Conservation (phyloP, 768 basidiomycete genomes). For the Trametes sanguinea region DNA sequence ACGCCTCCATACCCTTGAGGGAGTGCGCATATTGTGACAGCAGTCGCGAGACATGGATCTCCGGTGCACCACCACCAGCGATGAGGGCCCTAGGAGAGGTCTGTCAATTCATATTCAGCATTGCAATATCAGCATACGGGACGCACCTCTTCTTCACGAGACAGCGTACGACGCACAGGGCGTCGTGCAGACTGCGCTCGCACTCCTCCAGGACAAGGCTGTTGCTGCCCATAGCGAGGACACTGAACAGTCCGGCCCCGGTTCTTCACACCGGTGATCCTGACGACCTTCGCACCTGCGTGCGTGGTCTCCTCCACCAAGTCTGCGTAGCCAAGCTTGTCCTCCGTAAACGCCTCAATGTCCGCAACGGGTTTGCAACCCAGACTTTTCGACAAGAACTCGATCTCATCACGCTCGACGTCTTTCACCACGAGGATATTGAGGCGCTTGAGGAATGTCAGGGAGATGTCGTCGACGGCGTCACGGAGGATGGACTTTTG, state of each 20-base stretch:
- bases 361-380: slow-evolving; percentile 97
- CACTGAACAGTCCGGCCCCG: slow-evolving; percentile 91
- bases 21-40: slow-evolving; percentile 91
- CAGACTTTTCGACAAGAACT: slow-evolving; percentile 92
- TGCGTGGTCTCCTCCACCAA: slow-evolving; percentile 86
- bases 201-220: slow-evolving; percentile 93
- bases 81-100: slow-evolving; percentile 70
- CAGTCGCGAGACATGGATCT: slow-evolving; percentile 93
- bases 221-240: slow-evolving; percentile 94
- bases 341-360: slow-evolving; percentile 96
- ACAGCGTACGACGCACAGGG: slow-evolving; percentile 97
- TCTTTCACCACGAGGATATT: slow-evolving; percentile 97
- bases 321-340: slow-evolving; percentile 97
- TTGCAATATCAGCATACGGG: background rate
- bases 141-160: slow-evolving; percentile 94
- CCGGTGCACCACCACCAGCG: slow-evolving; percentile 95
- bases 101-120: background rate
- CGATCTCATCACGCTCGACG: slow-evolving; percentile 97
- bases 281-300: slow-evolving; percentile 87
- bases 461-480: slow-evolving; percentile 96
- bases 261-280: slow-evolving; percentile 93
- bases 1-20: slow-evolving; percentile 97
- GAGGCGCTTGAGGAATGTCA: slow-evolving; percentile 95
- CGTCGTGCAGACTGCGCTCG: slow-evolving; percentile 96
- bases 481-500: slow-evolving; percentile 99